Percentiles rank a stretch among this genome's conserved stretches.
Conservation (phyloP, 2,329 filamentous ascomycete genomes). For the Dactylonectria macrodidyma region DNA sequence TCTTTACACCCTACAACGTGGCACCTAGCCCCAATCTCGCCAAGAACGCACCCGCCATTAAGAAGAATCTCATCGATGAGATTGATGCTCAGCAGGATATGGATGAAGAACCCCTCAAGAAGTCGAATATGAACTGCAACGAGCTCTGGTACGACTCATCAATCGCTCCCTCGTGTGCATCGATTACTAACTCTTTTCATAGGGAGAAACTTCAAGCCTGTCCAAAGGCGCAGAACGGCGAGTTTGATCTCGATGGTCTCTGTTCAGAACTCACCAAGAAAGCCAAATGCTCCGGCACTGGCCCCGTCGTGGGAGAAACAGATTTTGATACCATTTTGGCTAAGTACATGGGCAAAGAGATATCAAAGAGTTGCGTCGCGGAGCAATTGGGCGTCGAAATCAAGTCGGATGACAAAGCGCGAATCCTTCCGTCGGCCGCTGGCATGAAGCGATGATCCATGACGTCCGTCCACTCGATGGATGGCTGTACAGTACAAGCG, state of each 20-base stretch:
- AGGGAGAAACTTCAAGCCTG: slow-evolving; percentile 94
- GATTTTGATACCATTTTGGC: slow-evolving; percentile 88
- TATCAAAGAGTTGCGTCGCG: slow-evolving; percentile 52
- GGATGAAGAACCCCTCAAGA: slow-evolving; percentile 73
- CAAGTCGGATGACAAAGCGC: slow-evolving; percentile 43
- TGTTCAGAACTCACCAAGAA: slow-evolving; percentile 96
- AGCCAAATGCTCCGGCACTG: slow-evolving; percentile 92
- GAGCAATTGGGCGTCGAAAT: slow-evolving; percentile 74
- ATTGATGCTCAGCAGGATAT: slow-evolving; percentile 83
- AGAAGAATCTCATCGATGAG: slow-evolving; percentile 81
- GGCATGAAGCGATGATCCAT: slow-evolving; percentile 29
- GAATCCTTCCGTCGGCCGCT: slow-evolving; percentile 37
- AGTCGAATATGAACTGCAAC: slow-evolving; percentile 83
- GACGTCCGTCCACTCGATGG: slow-evolving; percentile 20
- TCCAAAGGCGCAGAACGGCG: slow-evolving; percentile 88
- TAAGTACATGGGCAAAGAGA: slow-evolving; percentile 70
- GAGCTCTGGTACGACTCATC: slow-evolving; percentile 85
- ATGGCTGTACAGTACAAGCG: slow-evolving; percentile 46
- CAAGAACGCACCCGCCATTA: slow-evolving; percentile 51
- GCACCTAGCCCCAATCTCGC: slow-evolving; percentile 59
- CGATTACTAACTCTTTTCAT: slow-evolving; percentile 57
- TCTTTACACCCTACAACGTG: slow-evolving; percentile 85
- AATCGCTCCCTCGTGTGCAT: background rate
- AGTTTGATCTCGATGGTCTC: slow-evolving; percentile 93
- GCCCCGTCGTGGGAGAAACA: slow-evolving; percentile 89